These are phyloP conservation scores for Phytophthora colocasiae DNA, from an alignment of 352 stramenopile species.

Conservation along the genomic window DNA sequence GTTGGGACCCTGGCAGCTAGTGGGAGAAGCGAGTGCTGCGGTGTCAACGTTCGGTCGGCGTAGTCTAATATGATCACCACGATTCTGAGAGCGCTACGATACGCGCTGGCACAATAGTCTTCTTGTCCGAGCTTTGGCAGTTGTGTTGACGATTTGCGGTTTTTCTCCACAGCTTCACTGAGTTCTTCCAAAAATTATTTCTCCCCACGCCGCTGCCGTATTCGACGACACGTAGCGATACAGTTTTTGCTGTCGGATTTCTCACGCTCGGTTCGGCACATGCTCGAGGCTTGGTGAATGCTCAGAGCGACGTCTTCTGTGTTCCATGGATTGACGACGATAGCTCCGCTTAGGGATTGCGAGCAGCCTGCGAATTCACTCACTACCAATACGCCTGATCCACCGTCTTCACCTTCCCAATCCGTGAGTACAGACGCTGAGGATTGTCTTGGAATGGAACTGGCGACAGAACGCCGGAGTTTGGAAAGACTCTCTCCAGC, in stretches of 20 bases:
- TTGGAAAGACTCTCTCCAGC: slow-evolving; percentile 5
- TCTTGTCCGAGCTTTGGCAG: slow-evolving; percentile 69
- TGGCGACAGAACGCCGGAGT: slow-evolving; percentile 29
- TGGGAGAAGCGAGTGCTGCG: slow-evolving; percentile 79
- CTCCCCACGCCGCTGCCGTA: slow-evolving; percentile 84
- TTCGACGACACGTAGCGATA: slow-evolving; percentile 91
- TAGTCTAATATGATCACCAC: slow-evolving; percentile 92
- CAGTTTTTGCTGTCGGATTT: slow-evolving; percentile 91
- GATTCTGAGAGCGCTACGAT: slow-evolving; percentile 74
- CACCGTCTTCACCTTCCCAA: slow-evolving; percentile 82
- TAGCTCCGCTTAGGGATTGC: slow-evolving; percentile 86
- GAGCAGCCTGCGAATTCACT: slow-evolving; percentile 91
- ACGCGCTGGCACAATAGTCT: slow-evolving; percentile 68
- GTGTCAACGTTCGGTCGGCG: slow-evolving; percentile 84
- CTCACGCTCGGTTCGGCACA: slow-evolving; percentile 83
- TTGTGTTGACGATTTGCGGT: slow-evolving; percentile 53
- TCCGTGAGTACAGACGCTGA: slow-evolving; percentile 62
- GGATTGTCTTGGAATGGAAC: slow-evolving; percentile 33
- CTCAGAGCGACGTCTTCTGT: slow-evolving; percentile 85
- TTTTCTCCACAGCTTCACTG: slow-evolving; percentile 63
- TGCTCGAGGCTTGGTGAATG: slow-evolving; percentile 85
- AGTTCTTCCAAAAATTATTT: slow-evolving; percentile 85
- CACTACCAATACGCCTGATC: slow-evolving; percentile 87
- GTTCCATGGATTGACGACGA: slow-evolving; percentile 91
- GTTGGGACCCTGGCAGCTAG: slow-evolving; percentile 76